A percentile compares a stretch with the other conserved stretches of the same genome.
phyloP scores from a whole-genome alignment of 768 basidiomycete species.

The Amyloporia xantha region DNA sequence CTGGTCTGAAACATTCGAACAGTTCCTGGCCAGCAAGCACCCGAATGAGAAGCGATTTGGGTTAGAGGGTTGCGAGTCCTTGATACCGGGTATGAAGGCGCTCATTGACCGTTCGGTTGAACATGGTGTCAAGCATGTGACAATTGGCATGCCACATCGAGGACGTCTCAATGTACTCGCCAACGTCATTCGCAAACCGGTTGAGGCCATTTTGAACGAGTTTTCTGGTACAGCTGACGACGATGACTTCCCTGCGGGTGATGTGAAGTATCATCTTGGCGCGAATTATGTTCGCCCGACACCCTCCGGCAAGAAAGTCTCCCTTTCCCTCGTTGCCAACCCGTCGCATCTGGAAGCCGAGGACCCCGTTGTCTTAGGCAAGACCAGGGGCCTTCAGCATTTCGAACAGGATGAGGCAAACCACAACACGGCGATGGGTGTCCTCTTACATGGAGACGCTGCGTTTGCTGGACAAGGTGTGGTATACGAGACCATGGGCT shows the following conservation, averaged over 20 bases:
- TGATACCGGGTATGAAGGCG: conserved; percentile 99
- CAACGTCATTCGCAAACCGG: conserved; percentile 97
- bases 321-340: conserved; percentile 95
- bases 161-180: conserved; percentile 96
- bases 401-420: conserved; percentile 80
- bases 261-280: conserved; percentile 98
- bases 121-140: conserved; percentile 90
- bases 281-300: conserved; percentile 99
- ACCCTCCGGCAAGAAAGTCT: conserved; percentile 95
- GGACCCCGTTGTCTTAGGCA: conserved; percentile 97
- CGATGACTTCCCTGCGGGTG: conserved; percentile 82
- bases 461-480: conserved; percentile 98
- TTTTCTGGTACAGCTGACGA: conserved; percentile 69
- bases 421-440: conserved; percentile 86
- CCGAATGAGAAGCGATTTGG: conserved; percentile 99
- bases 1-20: conserved; percentile 99
- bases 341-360: conserved; percentile 97
- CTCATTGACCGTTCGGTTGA: conserved; percentile 98
- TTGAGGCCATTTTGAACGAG: conserved; percentile 97
- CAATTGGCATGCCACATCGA: conserved; percentile 99
- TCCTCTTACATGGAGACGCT: conserved; percentile 95
- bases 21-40: conserved; percentile 97
- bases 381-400: conserved; percentile 96
- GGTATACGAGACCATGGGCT: conserved; percentile 99
- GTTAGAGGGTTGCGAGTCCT: conserved; percentile 94